A percentile compares a stretch with the other conserved stretches of the same genome.
phyloP scores from a whole-genome alignment of 2,329 filamentous ascomycete genomes.

The Fusarium buxicola region DNA sequence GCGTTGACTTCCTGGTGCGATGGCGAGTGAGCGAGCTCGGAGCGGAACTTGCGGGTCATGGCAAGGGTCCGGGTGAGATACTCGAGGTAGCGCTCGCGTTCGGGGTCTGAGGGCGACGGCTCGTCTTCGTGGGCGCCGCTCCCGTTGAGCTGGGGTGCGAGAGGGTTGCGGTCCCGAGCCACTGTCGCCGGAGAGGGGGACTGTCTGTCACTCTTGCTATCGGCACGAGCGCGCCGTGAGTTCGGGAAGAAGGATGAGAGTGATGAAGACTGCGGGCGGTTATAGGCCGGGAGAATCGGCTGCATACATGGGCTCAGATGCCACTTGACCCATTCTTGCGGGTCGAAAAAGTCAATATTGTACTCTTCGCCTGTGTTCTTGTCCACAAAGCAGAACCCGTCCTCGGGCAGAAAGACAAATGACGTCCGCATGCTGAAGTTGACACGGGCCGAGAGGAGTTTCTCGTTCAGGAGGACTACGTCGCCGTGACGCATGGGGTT shows the following conservation, averaged over 20 bases:
- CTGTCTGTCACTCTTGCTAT: conserved; percentile 55
- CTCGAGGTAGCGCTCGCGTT: conserved; percentile 54
- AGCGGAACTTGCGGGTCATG: conserved; percentile 79
- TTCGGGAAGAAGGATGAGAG: conserved; percentile 62
- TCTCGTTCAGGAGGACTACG: conserved; percentile 87
- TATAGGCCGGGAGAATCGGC: conserved; percentile 71
- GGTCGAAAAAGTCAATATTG: conserved; percentile 84
- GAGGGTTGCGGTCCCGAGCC: conserved; percentile 52
- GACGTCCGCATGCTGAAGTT: conserved; percentile 92
- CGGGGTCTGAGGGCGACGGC: conserved; percentile 43
- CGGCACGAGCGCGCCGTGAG: conserved; percentile 58
- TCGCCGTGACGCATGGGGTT: conserved; percentile 93
- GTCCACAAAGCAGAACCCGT: conserved; percentile 89
- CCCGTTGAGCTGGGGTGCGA: conserved; percentile 45
- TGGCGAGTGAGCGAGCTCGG: conserved; percentile 73
- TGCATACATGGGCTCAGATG: conserved; percentile 81
- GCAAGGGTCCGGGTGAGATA: conserved; percentile 83
- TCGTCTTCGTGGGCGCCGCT: conserved; percentile 35
- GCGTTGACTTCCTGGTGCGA: conserved; percentile 71
- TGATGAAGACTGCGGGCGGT: conserved; percentile 54
- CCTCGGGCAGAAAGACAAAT: conserved; percentile 85
- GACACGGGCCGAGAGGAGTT: conserved; percentile 89
- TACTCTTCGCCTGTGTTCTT: conserved; percentile 83
- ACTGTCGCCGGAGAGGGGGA: conserved; percentile 27
- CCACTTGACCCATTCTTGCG: conserved; percentile 82